A percentile compares a stretch with the other conserved stretches of the same genome.
phyloP scores from a whole-genome alignment of 306 rosid species.

The Cucurbita maxima region DNA sequence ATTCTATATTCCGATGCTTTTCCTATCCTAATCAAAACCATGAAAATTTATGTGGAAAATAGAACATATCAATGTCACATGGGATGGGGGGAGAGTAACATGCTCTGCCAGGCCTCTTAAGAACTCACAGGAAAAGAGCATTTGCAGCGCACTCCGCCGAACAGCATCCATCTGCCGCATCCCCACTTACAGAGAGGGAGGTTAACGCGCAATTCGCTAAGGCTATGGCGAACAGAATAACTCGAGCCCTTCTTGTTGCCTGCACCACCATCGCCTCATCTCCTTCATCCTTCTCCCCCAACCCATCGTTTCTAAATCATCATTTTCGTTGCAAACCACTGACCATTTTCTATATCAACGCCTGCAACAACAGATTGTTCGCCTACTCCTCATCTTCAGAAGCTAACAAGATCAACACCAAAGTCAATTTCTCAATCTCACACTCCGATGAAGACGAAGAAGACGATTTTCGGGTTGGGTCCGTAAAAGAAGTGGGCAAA shows the following conservation, averaged over 20 bases:
- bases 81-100: too few species aligned
- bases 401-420: constrained; percentile 14
- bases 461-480: background rate
- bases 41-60: too few species aligned
- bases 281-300: background rate
- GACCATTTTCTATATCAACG: background rate
- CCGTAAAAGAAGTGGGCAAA: constrained; percentile 1
- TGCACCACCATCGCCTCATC: background rate
- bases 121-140: background rate
- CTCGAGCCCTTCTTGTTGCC: background rate
- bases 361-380: background rate
- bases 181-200: too few species aligned
- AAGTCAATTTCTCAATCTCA: constrained; percentile 23
- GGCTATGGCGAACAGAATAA: background rate
- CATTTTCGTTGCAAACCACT: background rate
- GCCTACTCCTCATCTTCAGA: constrained; percentile 12
- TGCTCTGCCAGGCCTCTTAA: too few species aligned
- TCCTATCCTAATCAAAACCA: too few species aligned
- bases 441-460: constrained; percentile 19
- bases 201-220: background rate
- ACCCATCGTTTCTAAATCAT: background rate
- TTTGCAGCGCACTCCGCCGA: background rate
- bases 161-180: too few species aligned
- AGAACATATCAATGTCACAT: too few species aligned
- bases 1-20: too few species aligned